Evolutionary conservation across 75 land plant genomes (phyloP).

Genomic region (Sequoia sempervirens): DNA sequence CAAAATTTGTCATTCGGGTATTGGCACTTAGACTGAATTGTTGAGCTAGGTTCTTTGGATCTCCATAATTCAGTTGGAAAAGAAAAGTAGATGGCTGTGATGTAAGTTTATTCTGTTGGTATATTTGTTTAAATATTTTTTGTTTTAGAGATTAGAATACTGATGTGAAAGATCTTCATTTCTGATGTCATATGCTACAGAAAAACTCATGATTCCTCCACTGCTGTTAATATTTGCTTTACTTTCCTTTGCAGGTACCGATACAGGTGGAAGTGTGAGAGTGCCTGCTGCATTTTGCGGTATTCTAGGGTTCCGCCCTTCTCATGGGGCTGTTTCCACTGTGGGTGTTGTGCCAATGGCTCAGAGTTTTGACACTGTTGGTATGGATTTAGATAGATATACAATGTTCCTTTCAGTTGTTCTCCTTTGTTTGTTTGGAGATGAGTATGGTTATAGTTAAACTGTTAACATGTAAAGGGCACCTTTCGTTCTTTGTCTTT

Average conservation of each 20-base stretch:
- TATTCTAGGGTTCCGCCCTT: conserved; percentile 87
- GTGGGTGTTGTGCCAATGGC: conserved; percentile 72
- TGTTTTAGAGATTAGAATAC: not conserved
- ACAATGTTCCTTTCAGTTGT: not conserved
- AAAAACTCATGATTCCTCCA: not conserved
- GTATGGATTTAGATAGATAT: conserved; percentile 19
- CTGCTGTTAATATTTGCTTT: not conserved
- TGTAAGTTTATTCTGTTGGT: not conserved
- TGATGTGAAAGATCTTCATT: not conserved
- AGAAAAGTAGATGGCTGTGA: not conserved
- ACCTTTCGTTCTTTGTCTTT: not conserved
- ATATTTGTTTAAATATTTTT: not conserved
- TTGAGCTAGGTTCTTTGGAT: not conserved
- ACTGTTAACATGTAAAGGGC: not conserved
- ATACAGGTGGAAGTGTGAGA: conserved; percentile 84
- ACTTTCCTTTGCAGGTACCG: conserved; percentile 57
- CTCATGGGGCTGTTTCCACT: conserved; percentile 79
- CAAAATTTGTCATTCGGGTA: not conserved
- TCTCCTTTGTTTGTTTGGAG: not conserved
- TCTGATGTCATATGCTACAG: not conserved
- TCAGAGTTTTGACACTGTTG: conserved; percentile 87
- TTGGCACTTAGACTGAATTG: not conserved
- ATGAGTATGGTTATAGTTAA: not conserved
- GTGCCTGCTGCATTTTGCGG: conserved; percentile 94
- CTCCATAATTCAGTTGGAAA: not conserved